These are phyloP conservation scores for Ogataea haglerorum DNA, from an alignment of 805 yeast species.

Conservation along the genomic window DNA sequence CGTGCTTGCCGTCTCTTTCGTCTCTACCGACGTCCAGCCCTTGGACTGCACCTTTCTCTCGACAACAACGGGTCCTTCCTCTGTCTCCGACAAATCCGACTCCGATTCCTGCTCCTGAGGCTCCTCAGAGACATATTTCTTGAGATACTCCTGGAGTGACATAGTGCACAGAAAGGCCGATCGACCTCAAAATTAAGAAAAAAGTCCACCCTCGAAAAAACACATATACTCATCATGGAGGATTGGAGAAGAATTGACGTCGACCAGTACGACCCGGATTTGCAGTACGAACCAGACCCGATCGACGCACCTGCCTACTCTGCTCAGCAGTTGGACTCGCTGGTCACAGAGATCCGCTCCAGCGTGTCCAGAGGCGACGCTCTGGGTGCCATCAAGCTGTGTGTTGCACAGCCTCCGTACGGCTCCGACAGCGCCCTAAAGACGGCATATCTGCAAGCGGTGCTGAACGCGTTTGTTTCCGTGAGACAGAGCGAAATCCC, in stretches of 20 bases:
- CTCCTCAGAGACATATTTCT: constrained; percentile 4
- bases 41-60: constrained; percentile 13
- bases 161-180: constrained; percentile 4
- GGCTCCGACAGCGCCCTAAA: constrained; percentile 64
- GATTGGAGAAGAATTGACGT: constrained; percentile 95
- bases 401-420: constrained; percentile 77
- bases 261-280: constrained; percentile 85
- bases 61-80: constrained; percentile 23
- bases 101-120: not conserved
- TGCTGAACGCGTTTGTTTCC: constrained; percentile 68
- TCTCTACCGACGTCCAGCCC: constrained; percentile 24
- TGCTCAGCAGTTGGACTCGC: constrained; percentile 50
- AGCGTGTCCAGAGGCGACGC: constrained; percentile 70
- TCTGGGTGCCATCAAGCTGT: constrained; percentile 58
- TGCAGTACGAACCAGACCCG: constrained; percentile 35
- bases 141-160: constrained; percentile 9
- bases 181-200: constrained; percentile 3
- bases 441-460: constrained; percentile 47
- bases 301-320: constrained; percentile 40
- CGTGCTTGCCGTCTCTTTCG: constrained; percentile 17
- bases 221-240: constrained; percentile 38
- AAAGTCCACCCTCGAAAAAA: constrained; percentile 1
- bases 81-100: constrained; percentile 15
- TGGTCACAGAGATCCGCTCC: constrained; percentile 56
- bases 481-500: constrained; percentile 67